Conservation (phyloP, 768 basidiomycete species). For the Mycena crocata region DNA sequence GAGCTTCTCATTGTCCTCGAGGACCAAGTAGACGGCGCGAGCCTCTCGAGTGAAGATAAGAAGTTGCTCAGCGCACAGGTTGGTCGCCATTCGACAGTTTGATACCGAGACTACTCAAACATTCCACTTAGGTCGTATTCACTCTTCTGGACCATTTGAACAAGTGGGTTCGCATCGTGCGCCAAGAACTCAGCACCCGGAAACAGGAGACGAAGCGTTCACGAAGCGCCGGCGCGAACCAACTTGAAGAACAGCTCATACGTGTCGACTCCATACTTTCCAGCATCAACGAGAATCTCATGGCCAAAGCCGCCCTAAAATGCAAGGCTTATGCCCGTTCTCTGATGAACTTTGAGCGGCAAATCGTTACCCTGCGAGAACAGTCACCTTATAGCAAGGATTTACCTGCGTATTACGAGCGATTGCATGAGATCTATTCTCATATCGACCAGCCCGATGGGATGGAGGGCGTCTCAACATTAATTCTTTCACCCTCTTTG, state of each 20-base stretch:
- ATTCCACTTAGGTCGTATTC: slow-evolving; percentile 81
- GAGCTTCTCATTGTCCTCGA: slow-evolving; percentile 87
- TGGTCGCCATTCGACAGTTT: slow-evolving; percentile 23
- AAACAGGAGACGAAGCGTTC: slow-evolving; percentile 64
- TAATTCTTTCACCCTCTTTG: slow-evolving; percentile 88
- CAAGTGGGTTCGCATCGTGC: slow-evolving; percentile 84
- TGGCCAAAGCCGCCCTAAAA: slow-evolving; percentile 93
- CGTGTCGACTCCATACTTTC: slow-evolving; percentile 85
- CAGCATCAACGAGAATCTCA: slow-evolving; percentile 86
- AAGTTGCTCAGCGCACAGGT: slow-evolving; percentile 96
- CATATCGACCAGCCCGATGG: slow-evolving; percentile 98
- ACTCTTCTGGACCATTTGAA: slow-evolving; percentile 95
- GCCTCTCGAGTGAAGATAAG: slow-evolving; percentile 76
- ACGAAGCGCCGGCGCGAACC: slow-evolving; percentile 50
- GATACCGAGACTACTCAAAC: neutral
- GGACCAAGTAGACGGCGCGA: slow-evolving; percentile 82
- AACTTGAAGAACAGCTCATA: slow-evolving; percentile 70
- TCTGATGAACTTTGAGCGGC: slow-evolving; percentile 94
- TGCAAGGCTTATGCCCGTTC: slow-evolving; percentile 96
- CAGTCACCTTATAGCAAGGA: slow-evolving; percentile 56
- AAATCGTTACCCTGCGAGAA: slow-evolving; percentile 68
- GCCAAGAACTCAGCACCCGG: slow-evolving; percentile 69
- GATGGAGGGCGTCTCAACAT: slow-evolving; percentile 96
- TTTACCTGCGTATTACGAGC: slow-evolving; percentile 83
- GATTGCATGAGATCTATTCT: slow-evolving; percentile 95